Conservation (phyloP, 306 rosid genomes). For the Gastrolobium bilobum region DNA sequence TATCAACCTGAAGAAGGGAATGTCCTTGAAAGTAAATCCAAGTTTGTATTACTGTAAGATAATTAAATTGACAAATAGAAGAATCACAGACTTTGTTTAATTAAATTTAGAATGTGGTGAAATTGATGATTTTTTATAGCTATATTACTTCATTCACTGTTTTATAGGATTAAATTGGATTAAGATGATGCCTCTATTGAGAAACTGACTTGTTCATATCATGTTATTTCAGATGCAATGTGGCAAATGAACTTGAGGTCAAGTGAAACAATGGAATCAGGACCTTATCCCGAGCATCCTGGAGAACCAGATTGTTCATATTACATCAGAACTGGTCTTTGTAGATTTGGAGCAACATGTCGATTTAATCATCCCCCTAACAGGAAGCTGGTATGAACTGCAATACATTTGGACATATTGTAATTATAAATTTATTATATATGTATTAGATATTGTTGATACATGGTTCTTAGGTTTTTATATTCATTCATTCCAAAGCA, state of each 20-base stretch:
- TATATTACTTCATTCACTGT: slow-evolving; percentile 32
- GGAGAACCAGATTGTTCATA: slow-evolving; percentile 98
- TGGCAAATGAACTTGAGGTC: slow-evolving; percentile 95
- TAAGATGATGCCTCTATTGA: slow-evolving; percentile 25
- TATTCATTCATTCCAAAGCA: slow-evolving; percentile 9
- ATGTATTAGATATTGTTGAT: slow-evolving; percentile 32
- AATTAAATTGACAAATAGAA: slow-evolving; percentile 26
- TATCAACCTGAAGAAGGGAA: slow-evolving; percentile 4
- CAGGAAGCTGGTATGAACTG: slow-evolving; percentile 84
- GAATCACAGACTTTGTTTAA: not conserved
- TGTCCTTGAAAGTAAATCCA: slow-evolving; percentile 31
- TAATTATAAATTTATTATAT: slow-evolving; percentile 15
- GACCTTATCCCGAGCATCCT: slow-evolving; percentile 91
- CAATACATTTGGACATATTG: slow-evolving; percentile 38
- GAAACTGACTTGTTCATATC: slow-evolving; percentile 40
- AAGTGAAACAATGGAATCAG: slow-evolving; percentile 88
- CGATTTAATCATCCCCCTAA: slow-evolving; percentile 97
- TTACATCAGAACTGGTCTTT: slow-evolving; percentile 93
- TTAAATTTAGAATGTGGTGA: slow-evolving; percentile 26
- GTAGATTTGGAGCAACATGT: slow-evolving; percentile 98
- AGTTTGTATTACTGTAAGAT: slow-evolving; percentile 29
- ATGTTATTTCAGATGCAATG: slow-evolving; percentile 80
- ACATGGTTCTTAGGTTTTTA: slow-evolving; percentile 1
- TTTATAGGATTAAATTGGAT: not conserved
- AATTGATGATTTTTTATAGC: slow-evolving; percentile 23